Evolutionary conservation across 2,329 filamentous ascomycete genomes (phyloP).

Genomic region (Penicillium aurantiogriseum): DNA sequence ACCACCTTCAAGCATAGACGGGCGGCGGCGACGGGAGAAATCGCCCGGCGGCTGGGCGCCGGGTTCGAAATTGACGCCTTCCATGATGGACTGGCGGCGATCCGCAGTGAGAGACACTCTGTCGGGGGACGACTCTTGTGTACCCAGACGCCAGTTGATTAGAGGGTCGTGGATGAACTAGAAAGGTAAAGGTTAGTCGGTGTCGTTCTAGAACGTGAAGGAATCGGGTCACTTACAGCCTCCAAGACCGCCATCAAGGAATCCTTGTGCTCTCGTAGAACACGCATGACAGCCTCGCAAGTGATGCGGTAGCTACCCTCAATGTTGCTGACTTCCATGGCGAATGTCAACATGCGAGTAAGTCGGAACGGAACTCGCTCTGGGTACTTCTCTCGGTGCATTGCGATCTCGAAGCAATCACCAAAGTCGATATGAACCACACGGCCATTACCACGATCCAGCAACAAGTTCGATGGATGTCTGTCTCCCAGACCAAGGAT

Average conservation of each 20-base stretch:
- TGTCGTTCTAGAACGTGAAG: not conserved
- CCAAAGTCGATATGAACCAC: conserved; percentile 99
- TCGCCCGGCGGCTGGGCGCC: conserved; percentile 65
- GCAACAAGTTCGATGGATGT: conserved; percentile 96
- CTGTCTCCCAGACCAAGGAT: conserved; percentile 95
- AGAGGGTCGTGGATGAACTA: conserved; percentile 99
- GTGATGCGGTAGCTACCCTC: conserved; percentile 98
- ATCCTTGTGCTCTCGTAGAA: conserved; percentile 95
- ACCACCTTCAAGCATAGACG: conserved; percentile 65
- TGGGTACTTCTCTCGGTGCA: conserved; percentile 99
- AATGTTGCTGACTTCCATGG: conserved; percentile 99
- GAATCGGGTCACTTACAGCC: conserved; percentile 64
- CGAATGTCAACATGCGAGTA: conserved; percentile 97
- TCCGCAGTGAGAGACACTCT: conserved; percentile 61
- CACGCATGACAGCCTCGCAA: conserved; percentile 97
- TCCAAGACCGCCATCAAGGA: conserved; percentile 97
- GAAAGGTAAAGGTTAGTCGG: conserved; percentile 22
- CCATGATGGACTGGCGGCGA: conserved; percentile 60
- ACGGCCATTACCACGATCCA: conserved; percentile 92
- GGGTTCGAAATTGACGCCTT: conserved; percentile 46
- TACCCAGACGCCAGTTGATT: conserved; percentile 86
- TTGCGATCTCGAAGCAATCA: conserved; percentile 98
- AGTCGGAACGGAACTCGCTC: conserved; percentile 96
- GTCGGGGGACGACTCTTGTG: conserved; percentile 60
- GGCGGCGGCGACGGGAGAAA: conserved; percentile 63